Percentiles rank a stretch among this genome's conserved stretches.
Conservation (phyloP, 257 asterid genomes). For the Fraxinus quadrangulata region DNA sequence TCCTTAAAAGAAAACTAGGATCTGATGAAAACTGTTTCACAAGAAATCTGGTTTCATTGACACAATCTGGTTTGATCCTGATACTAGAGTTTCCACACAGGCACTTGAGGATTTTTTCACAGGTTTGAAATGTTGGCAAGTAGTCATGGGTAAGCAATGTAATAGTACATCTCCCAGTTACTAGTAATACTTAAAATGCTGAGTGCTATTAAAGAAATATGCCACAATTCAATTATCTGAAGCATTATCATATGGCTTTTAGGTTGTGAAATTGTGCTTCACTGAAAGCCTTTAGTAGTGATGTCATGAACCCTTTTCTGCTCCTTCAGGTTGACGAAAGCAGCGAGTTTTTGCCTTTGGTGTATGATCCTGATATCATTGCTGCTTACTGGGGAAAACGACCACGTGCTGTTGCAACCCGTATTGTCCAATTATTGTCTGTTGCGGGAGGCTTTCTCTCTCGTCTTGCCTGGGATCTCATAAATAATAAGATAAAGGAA, state of each 20-base stretch:
- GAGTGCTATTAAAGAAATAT: neutral
- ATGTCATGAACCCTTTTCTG: constrained; percentile 28
- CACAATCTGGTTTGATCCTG: neutral
- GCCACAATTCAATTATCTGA: neutral
- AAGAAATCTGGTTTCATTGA: neutral
- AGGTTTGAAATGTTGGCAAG: neutral
- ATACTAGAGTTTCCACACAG: neutral
- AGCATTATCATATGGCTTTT: constrained; percentile 10
- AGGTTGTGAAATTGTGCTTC: constrained; percentile 1
- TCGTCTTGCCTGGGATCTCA: constrained; percentile 71
- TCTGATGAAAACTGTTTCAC: neutral
- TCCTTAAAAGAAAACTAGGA: neutral
- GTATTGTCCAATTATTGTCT: constrained; percentile 81
- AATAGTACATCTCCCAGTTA: neutral
- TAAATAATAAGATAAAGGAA: constrained; percentile 87
- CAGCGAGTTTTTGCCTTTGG: constrained; percentile 90
- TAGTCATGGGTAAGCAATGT: neutral
- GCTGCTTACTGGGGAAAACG: constrained; percentile 96
- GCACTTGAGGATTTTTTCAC: neutral
- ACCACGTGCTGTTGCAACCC: constrained; percentile 94
- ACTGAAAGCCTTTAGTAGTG: constrained; percentile 2
- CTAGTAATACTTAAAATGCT: neutral
- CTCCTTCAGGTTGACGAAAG: constrained; percentile 85
- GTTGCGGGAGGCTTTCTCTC: constrained; percentile 99
- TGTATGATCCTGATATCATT: constrained; percentile 82